phyloP scores from a whole-genome alignment of 2,329 filamentous ascomycete species.

The Paramyrothecium roridum region DNA sequence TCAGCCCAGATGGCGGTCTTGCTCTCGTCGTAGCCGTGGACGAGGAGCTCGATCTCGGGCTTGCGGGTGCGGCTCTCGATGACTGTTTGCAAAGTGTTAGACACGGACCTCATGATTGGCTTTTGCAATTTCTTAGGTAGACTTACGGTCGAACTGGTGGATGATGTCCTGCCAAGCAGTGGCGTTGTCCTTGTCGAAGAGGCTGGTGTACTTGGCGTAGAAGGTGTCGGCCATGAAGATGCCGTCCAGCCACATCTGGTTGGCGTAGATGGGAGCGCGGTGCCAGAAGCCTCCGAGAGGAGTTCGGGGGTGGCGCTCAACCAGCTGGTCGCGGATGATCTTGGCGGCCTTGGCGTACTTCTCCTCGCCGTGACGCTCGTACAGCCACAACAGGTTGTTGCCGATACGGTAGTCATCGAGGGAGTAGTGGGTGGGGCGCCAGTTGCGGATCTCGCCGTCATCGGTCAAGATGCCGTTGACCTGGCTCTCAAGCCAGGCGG shows the following conservation, averaged over 20 bases:
- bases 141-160: conserved; percentile 33
- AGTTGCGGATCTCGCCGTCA: conserved; percentile 41
- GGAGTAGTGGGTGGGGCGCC: conserved; percentile 44
- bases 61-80: conserved; percentile 40
- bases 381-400: conserved; percentile 47
- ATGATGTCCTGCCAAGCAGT: conserved; percentile 42
- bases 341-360: conserved; percentile 48
- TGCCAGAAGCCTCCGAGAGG: conserved; percentile 54
- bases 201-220: conserved; percentile 35
- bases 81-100: conserved; percentile 14
- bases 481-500: conserved; percentile 39
- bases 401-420: conserved; percentile 52
- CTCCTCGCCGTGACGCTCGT: conserved; percentile 38
- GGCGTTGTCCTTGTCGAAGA: conserved; percentile 31
- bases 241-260: conserved; percentile 59
- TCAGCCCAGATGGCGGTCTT: conserved; percentile 50
- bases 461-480: conserved; percentile 42
- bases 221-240: conserved; percentile 47
- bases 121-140: too few relatives aligned
- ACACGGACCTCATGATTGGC: too few relatives aligned
- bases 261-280: conserved; percentile 38
- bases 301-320: conserved; percentile 47
- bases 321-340: conserved; percentile 35
- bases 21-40: conserved; percentile 52
- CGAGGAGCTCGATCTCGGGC: conserved; percentile 34